Evolutionary conservation across 2,329 filamentous ascomycete genomes (phyloP), one percentile per base, ranked within the genome.

Genomic region (Parasarocladium wereldwijsianum): DNA sequence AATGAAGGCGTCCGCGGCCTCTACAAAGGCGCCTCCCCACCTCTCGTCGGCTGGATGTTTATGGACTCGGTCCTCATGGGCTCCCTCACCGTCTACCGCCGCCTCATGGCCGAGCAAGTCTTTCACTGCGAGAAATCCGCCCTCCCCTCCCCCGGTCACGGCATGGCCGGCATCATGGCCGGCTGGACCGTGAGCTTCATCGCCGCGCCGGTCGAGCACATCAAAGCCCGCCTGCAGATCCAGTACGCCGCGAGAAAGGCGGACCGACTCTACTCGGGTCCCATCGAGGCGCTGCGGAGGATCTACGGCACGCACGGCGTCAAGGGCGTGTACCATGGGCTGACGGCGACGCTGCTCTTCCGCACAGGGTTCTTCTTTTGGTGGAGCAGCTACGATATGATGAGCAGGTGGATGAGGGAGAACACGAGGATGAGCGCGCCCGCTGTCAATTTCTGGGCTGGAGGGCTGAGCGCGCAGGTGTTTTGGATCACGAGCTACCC

Each of bases 401-500:
- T 96, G 41, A 81, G 82, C 5, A 64, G 71, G 14, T 57, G 65
- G 35, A 60, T 96, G 47, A 61, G 69, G 32, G 54, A 69, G 12
- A 61, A 73, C 43, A 93, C 86, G 3, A 54, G 43, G 9, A 58
- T 94, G 32, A 79, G 79, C 32, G 71, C 73, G 0, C 84, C 90
- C 0, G 76, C 76, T 1, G 66, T 96, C 46, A 96, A 96, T 50
- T 98, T 98, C 60, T 96, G 87, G 87, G 87, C 90, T 0, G 90
- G 90, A 4, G 90, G 90, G 0, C 58, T 96, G 30, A 86, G 79
- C 27, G 90, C 90, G 0, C 90, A 98, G 60, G 58, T 93, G 11
- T 98, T 94, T 50, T 98, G 90, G 90, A 52, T 93, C 24, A 83
- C 80, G 12, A 82, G 79, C 39, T 96, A 96, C 49, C 87, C 90